Evolutionary conservation across 805 yeast genomes (phyloP).

Genomic region (Tetrapisispora nanseiensis): DNA sequence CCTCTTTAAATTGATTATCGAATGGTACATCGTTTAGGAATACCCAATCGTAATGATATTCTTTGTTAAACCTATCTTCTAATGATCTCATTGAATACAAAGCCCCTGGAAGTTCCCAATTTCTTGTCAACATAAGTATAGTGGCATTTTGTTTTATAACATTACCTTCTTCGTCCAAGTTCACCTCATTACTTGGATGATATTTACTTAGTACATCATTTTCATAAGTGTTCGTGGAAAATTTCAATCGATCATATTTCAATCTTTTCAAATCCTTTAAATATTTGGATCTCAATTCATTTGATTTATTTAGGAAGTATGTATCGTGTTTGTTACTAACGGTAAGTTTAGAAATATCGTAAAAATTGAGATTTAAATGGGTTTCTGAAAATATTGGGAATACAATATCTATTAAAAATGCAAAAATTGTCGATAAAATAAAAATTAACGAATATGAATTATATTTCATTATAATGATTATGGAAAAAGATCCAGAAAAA

Average conservation of each 20-base stretch:
- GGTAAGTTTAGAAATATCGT: too few species aligned
- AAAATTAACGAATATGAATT: neutral
- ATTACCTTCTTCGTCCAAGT: neutral
- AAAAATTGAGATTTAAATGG: neutral
- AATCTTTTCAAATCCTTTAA: slow-evolving; percentile 9
- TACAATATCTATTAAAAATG: neutral
- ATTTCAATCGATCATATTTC: slow-evolving; percentile 11
- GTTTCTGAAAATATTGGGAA: neutral
- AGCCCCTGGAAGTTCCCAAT: slow-evolving; percentile 68
- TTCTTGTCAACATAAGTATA: slow-evolving; percentile 76
- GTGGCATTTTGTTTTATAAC: slow-evolving; percentile 52
- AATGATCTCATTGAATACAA: slow-evolving; percentile 64
- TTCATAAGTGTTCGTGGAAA: slow-evolving; percentile 22
- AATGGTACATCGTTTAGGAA: slow-evolving; percentile 69
- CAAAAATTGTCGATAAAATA: neutral
- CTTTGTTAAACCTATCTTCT: slow-evolving; percentile 63
- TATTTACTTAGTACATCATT: slow-evolving; percentile 7
- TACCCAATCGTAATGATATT: slow-evolving; percentile 68
- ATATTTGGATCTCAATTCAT: slow-evolving; percentile 10
- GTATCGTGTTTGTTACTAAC: neutral
- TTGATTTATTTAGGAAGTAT: slow-evolving; percentile 7
- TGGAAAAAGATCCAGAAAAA: too few species aligned
- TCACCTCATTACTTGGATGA: neutral
- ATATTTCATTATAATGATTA: neutral
- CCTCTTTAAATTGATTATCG: slow-evolving; percentile 48